Evolutionary conservation across 164 flowering plant genomes (phyloP), one percentile per base, ranked within the genome.

Genomic region (Platanus orientalis): DNA sequence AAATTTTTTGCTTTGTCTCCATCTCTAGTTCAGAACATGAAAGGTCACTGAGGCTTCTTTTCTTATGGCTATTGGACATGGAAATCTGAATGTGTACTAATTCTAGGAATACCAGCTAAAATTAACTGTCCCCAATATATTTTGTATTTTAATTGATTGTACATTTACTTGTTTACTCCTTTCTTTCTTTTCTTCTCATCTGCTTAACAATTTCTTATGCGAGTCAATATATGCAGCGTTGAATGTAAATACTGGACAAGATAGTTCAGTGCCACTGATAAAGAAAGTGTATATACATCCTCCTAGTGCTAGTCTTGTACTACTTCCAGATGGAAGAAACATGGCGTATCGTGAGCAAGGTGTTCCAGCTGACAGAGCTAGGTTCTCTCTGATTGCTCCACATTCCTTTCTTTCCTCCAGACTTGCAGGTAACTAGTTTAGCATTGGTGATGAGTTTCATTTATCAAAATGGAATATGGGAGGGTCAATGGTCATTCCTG

Each of bases 321-420:
- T 74, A 56, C 96, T 94, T 74, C 92, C 96, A 9, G 97, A 91
- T 82, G 96, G 97, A 61, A 81, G 99, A 75, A 60, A 80, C 52
- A 51, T 91, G 68, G 96, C 99, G 55, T 94, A 91, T 77, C 79
- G 62, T 16, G 96, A 86, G 67, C 73, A 52, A 60, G 99, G 99
- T 48, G 90, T 91, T 66, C 69, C 90, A 32, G 83, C 84, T 44
- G 81, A 79, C 58, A 81, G 69, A 72, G 96, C 99, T 62, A 78
- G 97, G 74, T 78, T 67, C 73, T 78, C 94, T 32, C 28, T 91
- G 44, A 72, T 91, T 45, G 68, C 81, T 40, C 83, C 95, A 17
- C 99, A 91, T 77, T 71, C 87, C 56, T 94, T 94, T 71, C 96
- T 94, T 70, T 91, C 95, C 25, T 91, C 99, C 20, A 70, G 99